Evolutionary conservation across 1,139 yeast genomes (phyloP), one percentile per base, ranked within the genome.

Genomic region (Groenewaldozyma sp.): DNA sequence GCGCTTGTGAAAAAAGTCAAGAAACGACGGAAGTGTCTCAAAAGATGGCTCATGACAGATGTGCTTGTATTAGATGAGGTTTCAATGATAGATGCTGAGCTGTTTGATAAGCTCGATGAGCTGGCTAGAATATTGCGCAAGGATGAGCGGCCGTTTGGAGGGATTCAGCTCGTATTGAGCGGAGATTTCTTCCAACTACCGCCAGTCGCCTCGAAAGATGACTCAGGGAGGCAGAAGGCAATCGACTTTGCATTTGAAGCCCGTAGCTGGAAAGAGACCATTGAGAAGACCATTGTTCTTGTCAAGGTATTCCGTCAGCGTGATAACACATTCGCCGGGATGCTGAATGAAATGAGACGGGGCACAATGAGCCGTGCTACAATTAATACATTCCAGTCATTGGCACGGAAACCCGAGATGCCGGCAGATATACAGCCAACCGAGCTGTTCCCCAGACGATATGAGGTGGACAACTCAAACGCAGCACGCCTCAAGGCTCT

Each of bases 111-210:
- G 53, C 62, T 84, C 39, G 82, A 82, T 44, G 62, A 60, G 18
- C 60, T 83, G 28, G 94, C 86, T 0, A 65, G 77, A 45, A 53
- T 50, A 0, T 65, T 49, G 0, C 56, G 83, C 6, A 45, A 55
- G n/a, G 35, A 41, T 2, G 35, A 28, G 17, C 13, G 24, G 19
- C 51, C 49, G 3, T 84, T 84, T 64, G 95, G 95, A 6, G 94
- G 94, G 0, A 77, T 84, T 32, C 95, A 84, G 56, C 54, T 84
- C 9, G 74, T 84, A 4, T 60, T 82, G 22, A 79, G 93, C 1
- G 95, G 95, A n/a, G 95, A 84, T 58, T 84, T 84, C 53, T 83
- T 78, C 59, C 95, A 84, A 58, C 63, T 84, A 38, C 95, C 95
- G 1, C 95, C 95, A 0, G 93, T 87, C 14, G 11, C 18, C 20